Evolutionary conservation across 805 yeast genomes (phyloP).

Genomic region (Saturnispora besseyi): DNA sequence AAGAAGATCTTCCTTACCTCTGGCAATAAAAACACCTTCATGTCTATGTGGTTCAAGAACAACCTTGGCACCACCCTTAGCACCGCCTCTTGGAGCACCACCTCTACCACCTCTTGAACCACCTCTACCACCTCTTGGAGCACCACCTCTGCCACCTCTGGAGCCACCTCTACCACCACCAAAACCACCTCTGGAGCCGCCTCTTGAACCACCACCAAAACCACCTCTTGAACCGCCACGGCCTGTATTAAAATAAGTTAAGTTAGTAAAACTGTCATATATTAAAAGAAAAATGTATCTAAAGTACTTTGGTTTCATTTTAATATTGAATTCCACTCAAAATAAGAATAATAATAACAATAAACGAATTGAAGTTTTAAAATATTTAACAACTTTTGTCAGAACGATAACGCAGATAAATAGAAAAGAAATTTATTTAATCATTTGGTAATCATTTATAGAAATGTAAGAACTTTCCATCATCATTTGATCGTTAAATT

Average conservation of each 20-base stretch:
- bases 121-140: constrained; percentile 50
- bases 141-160: constrained; percentile 37
- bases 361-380: too few species aligned
- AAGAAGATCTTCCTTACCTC: constrained; percentile 98
- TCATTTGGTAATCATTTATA: constrained; percentile 4
- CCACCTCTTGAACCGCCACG: constrained; percentile 32
- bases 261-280: constrained; percentile 1
- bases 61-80: constrained; percentile 89
- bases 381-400: not conserved
- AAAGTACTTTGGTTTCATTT: not conserved
- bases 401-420: constrained; percentile 11
- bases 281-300: too few species aligned
- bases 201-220: constrained; percentile 18
- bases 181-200: constrained; percentile 48
- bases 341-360: not conserved
- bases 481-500: not conserved
- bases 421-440: not conserved
- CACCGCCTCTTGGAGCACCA: constrained; percentile 60
- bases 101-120: constrained; percentile 54
- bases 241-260: constrained; percentile 8
- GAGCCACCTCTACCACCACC: constrained; percentile 40
- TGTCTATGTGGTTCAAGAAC: constrained; percentile 98
- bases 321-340: not conserved
- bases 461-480: constrained; percentile 2
- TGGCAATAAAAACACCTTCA: constrained; percentile 97